phyloP scores from a whole-genome alignment of 23 red algal species.

The Gracilaria gracilis region DNA sequence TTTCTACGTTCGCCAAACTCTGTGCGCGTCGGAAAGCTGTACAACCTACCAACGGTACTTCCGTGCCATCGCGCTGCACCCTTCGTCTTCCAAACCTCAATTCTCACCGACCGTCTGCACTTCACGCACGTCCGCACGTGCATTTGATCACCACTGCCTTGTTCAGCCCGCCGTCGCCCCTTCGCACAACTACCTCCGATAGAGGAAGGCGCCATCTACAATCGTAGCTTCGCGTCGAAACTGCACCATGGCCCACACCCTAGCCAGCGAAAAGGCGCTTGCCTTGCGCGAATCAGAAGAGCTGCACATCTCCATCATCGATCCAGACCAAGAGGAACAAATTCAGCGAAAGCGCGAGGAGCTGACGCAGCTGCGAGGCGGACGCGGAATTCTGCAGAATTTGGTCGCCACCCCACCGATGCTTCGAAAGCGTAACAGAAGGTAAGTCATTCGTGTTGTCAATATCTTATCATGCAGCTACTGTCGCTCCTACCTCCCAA shows the following conservation, averaged over 20 bases:
- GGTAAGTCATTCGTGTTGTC: slow-evolving; percentile 2
- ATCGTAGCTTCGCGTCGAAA: slow-evolving; percentile 13
- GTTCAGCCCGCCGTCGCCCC: not conserved
- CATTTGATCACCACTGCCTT: slow-evolving; percentile 1
- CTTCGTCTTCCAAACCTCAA: not conserved
- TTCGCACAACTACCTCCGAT: not conserved
- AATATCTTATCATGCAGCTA: not conserved
- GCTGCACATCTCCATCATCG: slow-evolving; percentile 55
- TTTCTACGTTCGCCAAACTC: not conserved
- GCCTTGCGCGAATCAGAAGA: slow-evolving; percentile 47
- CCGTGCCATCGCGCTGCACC: not conserved
- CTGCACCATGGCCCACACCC: slow-evolving; percentile 52
- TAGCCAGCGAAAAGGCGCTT: slow-evolving; percentile 44
- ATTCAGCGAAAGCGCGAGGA: slow-evolving; percentile 33
- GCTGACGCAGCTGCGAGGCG: slow-evolving; percentile 5
- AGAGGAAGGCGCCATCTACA: slow-evolving; percentile 21
- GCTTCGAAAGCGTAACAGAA: slow-evolving; percentile 41
- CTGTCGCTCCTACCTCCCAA: not conserved
- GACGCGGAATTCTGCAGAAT: not conserved
- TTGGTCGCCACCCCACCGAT: not conserved
- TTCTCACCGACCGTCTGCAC: not conserved
- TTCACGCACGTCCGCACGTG: not conserved
- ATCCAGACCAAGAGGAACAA: slow-evolving; percentile 63
- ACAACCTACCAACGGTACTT: not conserved
- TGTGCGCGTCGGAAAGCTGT: slow-evolving; percentile 5